phyloP scores from a whole-genome alignment of 2,329 filamentous ascomycete genomes.

The Monilinia fructigena region DNA sequence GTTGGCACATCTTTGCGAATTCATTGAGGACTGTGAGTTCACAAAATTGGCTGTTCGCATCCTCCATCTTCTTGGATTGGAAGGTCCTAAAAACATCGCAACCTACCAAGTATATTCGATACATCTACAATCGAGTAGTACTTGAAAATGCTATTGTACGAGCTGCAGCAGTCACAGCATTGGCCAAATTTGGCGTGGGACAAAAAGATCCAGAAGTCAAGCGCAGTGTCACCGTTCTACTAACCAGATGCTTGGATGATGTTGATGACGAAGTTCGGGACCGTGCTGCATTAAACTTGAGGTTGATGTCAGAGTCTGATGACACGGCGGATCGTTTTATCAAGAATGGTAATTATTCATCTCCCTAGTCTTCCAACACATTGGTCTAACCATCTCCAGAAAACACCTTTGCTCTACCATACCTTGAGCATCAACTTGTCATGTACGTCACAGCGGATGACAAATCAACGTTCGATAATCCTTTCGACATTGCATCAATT shows the following conservation, averaged over 20 bases:
- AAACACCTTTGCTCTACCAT: slow-evolving; percentile 90
- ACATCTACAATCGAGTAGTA: slow-evolving; percentile 98
- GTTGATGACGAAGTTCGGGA: slow-evolving; percentile 97
- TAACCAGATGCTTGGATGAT: slow-evolving; percentile 92
- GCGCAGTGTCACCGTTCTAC: slow-evolving; percentile 87
- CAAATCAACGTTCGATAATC: slow-evolving; percentile 75
- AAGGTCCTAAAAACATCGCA: slow-evolving; percentile 95
- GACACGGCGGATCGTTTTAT: slow-evolving; percentile 84
- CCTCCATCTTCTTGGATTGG: slow-evolving; percentile 86
- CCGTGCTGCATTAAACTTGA: slow-evolving; percentile 86
- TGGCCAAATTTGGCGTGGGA: slow-evolving; percentile 95
- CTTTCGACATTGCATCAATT: slow-evolving; percentile 89
- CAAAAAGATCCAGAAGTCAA: slow-evolving; percentile 97
- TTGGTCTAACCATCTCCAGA: slow-evolving; percentile 51
- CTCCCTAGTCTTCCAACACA: slow-evolving; percentile 22
- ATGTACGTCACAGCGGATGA: slow-evolving; percentile 95
- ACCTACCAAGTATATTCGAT: slow-evolving; percentile 97
- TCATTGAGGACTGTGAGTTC: slow-evolving; percentile 99
- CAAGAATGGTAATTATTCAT: slow-evolving; percentile 69
- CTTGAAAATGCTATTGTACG: slow-evolving; percentile 95
- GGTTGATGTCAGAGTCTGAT: slow-evolving; percentile 82
- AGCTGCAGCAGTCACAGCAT: slow-evolving; percentile 89
- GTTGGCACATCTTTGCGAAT: slow-evolving; percentile 93
- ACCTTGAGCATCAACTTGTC: slow-evolving; percentile 94
- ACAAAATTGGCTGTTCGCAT: slow-evolving; percentile 96